phyloP scores from a whole-genome alignment of 441 rosid species.

The California macrophylla region DNA sequence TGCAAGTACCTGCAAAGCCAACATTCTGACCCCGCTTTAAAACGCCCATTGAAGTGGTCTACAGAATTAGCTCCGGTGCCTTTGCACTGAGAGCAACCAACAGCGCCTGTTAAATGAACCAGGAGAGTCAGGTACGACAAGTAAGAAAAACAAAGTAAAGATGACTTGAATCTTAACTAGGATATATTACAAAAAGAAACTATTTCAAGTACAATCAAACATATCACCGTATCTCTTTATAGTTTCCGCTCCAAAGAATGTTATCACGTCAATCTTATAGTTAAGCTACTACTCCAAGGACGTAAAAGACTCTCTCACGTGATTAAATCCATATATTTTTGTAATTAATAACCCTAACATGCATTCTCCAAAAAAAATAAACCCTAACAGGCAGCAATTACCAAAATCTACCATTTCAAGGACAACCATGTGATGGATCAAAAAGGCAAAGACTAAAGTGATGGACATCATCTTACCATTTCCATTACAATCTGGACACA shows the following conservation, averaged over 20 bases:
- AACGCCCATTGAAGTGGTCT: conserved; percentile 81
- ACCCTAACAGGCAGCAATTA: neutral
- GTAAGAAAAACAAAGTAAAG: neutral
- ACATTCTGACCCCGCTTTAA: conserved; percentile 78
- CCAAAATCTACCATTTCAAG: neutral
- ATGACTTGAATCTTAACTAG: neutral
- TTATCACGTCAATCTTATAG: neutral
- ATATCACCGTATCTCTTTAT: neutral
- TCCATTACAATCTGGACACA: conserved; percentile 77
- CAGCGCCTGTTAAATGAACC: conserved; percentile 34
- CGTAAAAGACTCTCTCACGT: neutral
- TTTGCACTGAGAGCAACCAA: conserved; percentile 57
- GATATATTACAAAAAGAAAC: neutral
- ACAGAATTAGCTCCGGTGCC: conserved; percentile 73
- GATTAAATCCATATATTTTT: neutral
- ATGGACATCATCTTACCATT: conserved; percentile 42
- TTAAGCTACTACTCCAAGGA: neutral
- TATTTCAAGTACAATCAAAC: neutral
- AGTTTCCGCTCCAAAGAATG: neutral
- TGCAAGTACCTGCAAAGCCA: conserved; percentile 82
- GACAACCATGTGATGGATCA: neutral
- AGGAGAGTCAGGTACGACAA: neutral
- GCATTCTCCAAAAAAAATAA: too few species aligned
- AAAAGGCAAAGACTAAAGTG: neutral
- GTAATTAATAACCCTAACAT: neutral